These are phyloP conservation scores for Torulaspora maleeae DNA, from an alignment of 805 yeast genomes.

Conservation along the genomic window DNA sequence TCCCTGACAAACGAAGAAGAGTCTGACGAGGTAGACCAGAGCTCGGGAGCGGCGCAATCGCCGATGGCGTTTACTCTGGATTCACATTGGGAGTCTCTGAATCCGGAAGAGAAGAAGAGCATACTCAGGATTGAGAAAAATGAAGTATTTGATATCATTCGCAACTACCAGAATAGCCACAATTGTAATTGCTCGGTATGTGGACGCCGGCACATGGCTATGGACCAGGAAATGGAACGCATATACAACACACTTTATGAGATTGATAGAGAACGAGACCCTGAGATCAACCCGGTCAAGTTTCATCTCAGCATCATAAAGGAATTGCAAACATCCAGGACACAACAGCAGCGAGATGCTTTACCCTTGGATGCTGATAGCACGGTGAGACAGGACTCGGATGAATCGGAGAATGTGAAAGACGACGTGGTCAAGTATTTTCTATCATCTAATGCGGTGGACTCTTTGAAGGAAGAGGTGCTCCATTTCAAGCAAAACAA, in stretches of 20 bases:
- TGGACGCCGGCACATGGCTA: slow-evolving; percentile 64
- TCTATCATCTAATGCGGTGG: slow-evolving; percentile 25
- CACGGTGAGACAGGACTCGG: not conserved
- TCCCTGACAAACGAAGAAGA: slow-evolving; percentile 24
- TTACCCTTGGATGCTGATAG: not conserved
- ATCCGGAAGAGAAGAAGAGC: slow-evolving; percentile 53
- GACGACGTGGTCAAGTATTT: slow-evolving; percentile 26
- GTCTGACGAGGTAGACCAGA: not conserved
- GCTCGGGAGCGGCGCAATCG: slow-evolving; percentile 12
- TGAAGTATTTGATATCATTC: slow-evolving; percentile 61
- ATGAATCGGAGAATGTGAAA: slow-evolving; percentile 18
- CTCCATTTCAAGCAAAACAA: slow-evolving; percentile 33
- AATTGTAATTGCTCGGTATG: slow-evolving; percentile 72
- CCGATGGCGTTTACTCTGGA: slow-evolving; percentile 30
- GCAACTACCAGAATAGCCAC: slow-evolving; percentile 47
- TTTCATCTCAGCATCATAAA: slow-evolving; percentile 34
- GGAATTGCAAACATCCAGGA: slow-evolving; percentile 31
- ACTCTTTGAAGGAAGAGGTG: slow-evolving; percentile 32
- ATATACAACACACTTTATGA: slow-evolving; percentile 66
- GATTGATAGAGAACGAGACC: slow-evolving; percentile 38
- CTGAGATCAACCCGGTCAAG: slow-evolving; percentile 32
- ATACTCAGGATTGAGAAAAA: slow-evolving; percentile 64
- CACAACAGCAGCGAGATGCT: slow-evolving; percentile 8
- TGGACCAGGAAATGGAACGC: slow-evolving; percentile 71
- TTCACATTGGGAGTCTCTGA: slow-evolving; percentile 59